Evolutionary conservation across 2,329 filamentous ascomycete genomes (phyloP).

Genomic region (Tolypocladium inflatum): DNA sequence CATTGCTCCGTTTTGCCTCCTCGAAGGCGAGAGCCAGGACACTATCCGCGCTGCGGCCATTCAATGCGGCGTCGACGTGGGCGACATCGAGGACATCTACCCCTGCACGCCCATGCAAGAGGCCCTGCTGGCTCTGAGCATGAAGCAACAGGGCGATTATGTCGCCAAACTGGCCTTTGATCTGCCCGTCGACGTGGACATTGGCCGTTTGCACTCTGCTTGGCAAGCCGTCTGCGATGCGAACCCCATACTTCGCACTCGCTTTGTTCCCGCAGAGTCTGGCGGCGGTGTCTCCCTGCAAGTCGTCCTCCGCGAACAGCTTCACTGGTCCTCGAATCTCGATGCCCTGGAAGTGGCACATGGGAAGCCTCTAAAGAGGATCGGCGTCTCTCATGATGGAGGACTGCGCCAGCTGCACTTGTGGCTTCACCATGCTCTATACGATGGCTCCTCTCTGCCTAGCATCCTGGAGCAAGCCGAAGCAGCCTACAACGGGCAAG

Average conservation of each 20-base stretch:
- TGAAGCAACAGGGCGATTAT: conserved; percentile 20
- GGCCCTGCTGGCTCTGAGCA: conserved; percentile 24
- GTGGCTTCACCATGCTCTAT: conserved; percentile 28
- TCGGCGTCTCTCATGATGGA: not conserved
- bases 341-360: not conserved
- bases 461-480: conserved; percentile 17
- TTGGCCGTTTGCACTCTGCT: conserved; percentile 14
- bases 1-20: not conserved
- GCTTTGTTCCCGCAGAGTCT: conserved; percentile 14
- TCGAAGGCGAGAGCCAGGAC: not conserved
- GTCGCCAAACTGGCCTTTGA: conserved; percentile 19
- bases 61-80: not conserved
- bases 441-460: conserved; percentile 24
- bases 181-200: conserved; percentile 8
- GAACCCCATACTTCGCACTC: conserved; percentile 22
- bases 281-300: not conserved
- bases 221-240: conserved; percentile 16
- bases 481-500: conserved; percentile 7
- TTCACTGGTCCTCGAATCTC: conserved; percentile 4
- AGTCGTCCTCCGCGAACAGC: conserved; percentile 6
- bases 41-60: not conserved
- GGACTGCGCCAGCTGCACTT: not conserved
- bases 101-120: conserved; percentile 20
- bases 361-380: not conserved
- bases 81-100: conserved; percentile 25